These are phyloP conservation scores for Pseudocercospora vitis DNA, from an alignment of 2,329 filamentous ascomycete species.

Conservation along the genomic window DNA sequence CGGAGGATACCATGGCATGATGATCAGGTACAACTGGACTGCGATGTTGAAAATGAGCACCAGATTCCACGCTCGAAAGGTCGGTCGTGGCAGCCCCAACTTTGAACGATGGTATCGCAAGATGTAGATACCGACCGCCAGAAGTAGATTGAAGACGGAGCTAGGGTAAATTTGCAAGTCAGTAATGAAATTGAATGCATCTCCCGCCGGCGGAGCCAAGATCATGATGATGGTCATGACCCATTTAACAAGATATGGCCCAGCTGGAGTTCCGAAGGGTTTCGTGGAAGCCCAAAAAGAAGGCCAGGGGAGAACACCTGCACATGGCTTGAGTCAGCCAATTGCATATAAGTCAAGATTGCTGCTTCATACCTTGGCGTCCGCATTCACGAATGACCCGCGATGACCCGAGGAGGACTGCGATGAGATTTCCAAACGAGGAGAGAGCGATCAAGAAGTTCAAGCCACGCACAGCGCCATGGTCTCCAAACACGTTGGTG, in stretches of 20 bases:
- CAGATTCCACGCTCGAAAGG: slow-evolving; percentile 61
- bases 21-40: slow-evolving; percentile 61
- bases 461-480: slow-evolving; percentile 52
- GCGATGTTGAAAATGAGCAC: slow-evolving; percentile 61
- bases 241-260: slow-evolving; percentile 52
- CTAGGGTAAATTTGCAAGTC: slow-evolving; percentile 58
- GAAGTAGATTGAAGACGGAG: slow-evolving; percentile 58
- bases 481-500: slow-evolving; percentile 55
- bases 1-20: slow-evolving; percentile 73
- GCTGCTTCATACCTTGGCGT: slow-evolving; percentile 47
- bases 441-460: slow-evolving; percentile 60
- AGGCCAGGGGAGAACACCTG: slow-evolving; percentile 58
- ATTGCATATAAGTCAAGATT: too few species aligned
- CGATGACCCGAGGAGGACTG: slow-evolving; percentile 56
- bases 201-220: slow-evolving; percentile 59
- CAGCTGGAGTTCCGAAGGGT: slow-evolving; percentile 64
- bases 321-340: too few species aligned
- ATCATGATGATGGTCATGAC: slow-evolving; percentile 60
- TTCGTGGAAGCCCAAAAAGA: slow-evolving; percentile 62
- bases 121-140: slow-evolving; percentile 59
- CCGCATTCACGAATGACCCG: slow-evolving; percentile 62
- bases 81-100: slow-evolving; percentile 49
- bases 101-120: slow-evolving; percentile 57
- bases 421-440: slow-evolving; percentile 60
- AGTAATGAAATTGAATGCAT: slow-evolving; percentile 61